A percentile compares a stretch with the other conserved stretches of the same genome.
Conservation (phyloP, 2,329 filamentous ascomycete species). For the Neofusicoccum cordaticola region DNA sequence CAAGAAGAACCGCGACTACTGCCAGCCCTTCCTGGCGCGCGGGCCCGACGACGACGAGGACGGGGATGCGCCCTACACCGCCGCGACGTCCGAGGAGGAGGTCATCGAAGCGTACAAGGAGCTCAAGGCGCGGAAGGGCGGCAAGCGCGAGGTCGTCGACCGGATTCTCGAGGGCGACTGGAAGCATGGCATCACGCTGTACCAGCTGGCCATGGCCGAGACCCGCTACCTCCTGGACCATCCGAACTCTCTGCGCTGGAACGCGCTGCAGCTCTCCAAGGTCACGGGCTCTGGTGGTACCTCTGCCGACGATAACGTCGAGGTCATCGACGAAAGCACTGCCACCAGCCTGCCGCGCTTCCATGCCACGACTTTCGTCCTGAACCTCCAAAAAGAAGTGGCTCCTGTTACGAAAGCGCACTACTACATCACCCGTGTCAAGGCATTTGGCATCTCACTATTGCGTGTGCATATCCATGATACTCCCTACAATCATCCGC, state of each 20-base stretch:
- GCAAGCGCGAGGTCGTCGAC: conserved; percentile 54
- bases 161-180: conserved; percentile 58
- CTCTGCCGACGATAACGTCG: conserved; percentile 28
- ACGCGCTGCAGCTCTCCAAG: conserved; percentile 48
- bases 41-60: conserved; percentile 46
- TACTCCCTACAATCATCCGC: conserved; percentile 61
- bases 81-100: conserved; percentile 62
- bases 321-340: conserved; percentile 37
- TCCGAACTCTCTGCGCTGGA: conserved; percentile 52
- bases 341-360: conserved; percentile 61
- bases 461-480: conserved; percentile 78
- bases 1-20: conserved; percentile 59
- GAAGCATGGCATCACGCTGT: conserved; percentile 54
- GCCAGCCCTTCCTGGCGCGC: conserved; percentile 56
- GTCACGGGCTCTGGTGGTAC: conserved; percentile 29
- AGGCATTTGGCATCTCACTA: conserved; percentile 65
- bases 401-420: conserved; percentile 79
- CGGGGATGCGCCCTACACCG: conserved; percentile 65
- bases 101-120: conserved; percentile 55
- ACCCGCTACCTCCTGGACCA: conserved; percentile 54
- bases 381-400: conserved; percentile 70
- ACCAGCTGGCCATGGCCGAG: conserved; percentile 55
- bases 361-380: conserved; percentile 76
- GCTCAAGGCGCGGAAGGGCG: conserved; percentile 44
- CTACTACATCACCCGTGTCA: conserved; percentile 74